These are phyloP conservation scores for Ministeria vibrans DNA, from an alignment of 78 protist species.

Conservation along the genomic window DNA sequence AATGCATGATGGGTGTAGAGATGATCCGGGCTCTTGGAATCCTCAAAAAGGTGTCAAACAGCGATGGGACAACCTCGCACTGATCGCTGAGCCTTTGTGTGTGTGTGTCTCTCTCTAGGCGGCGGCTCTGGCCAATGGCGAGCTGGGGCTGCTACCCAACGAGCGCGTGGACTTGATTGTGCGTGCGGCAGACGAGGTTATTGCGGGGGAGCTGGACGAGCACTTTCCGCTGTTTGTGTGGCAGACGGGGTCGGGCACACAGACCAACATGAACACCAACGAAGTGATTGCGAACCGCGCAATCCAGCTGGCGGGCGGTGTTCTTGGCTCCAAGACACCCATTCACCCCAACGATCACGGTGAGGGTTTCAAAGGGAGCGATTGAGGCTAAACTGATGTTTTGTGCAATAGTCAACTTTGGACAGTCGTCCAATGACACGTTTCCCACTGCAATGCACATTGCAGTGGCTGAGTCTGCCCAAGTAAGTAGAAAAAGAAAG, in stretches of 20 bases:
- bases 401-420: neutral
- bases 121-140: slow-evolving; percentile 59
- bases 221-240: slow-evolving; percentile 89
- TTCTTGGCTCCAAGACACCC: slow-evolving; percentile 64
- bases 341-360: slow-evolving; percentile 95
- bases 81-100: neutral
- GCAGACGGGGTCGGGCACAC: slow-evolving; percentile 95
- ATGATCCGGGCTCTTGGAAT: slow-evolving; percentile 74
- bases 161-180: slow-evolving; percentile 57
- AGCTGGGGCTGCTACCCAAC: slow-evolving; percentile 48
- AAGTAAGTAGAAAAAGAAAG: neutral
- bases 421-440: slow-evolving; percentile 88
- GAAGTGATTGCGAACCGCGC: slow-evolving; percentile 45
- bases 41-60: slow-evolving; percentile 56
- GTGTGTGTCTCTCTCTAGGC: slow-evolving; percentile 3
- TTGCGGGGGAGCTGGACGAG: slow-evolving; percentile 59
- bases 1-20: slow-evolving; percentile 4
- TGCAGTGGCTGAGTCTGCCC: slow-evolving; percentile 64
- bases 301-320: slow-evolving; percentile 56
- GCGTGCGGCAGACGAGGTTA: slow-evolving; percentile 73
- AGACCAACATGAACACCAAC: slow-evolving; percentile 91
- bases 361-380: too few relatives aligned
- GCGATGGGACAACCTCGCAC: neutral
- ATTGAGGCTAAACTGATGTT: neutral
- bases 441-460: slow-evolving; percentile 95